Evolutionary conservation across 2,329 filamentous ascomycete genomes (phyloP).

Genomic region (Diaporthe helianthi): DNA sequence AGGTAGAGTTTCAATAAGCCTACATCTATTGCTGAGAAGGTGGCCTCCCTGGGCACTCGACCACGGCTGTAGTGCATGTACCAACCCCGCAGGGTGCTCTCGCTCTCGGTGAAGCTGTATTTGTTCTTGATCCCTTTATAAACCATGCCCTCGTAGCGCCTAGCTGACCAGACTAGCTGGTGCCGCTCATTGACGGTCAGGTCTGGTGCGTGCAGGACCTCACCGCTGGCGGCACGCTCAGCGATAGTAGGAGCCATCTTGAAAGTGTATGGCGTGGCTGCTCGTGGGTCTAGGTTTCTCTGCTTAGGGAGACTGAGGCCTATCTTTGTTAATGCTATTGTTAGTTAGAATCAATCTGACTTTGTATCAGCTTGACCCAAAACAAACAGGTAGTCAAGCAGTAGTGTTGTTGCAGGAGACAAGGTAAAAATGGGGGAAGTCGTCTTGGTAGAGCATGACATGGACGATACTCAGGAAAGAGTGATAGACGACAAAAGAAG

Average conservation of each 20-base stretch:
- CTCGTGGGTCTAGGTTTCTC: background rate
- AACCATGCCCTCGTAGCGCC: background rate
- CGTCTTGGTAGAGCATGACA: background rate
- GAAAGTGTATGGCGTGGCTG: background rate
- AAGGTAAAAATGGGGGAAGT: background rate
- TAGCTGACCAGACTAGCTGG: background rate
- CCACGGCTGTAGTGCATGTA: background rate
- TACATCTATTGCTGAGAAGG: background rate
- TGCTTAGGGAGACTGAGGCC: no score
- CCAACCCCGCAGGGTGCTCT: background rate
- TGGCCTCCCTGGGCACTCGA: background rate
- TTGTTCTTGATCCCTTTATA: background rate
- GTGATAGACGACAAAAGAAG: background rate
- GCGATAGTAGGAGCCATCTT: slow-evolving; percentile 11
- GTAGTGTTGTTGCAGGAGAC: background rate
- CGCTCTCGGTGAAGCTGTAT: background rate
- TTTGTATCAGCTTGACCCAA: background rate
- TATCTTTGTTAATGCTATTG: background rate
- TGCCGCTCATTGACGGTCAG: background rate
- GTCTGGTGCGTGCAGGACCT: background rate
- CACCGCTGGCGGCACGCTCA: background rate
- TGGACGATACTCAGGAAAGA: no score
- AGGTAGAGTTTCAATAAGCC: background rate
- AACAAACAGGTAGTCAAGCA: background rate
- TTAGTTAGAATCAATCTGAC: background rate